A percentile compares a stretch with the other conserved stretches of the same genome.
These are phyloP conservation scores for Backusella australiensis DNA, from an alignment of 192 early-diverging fungal species.

Conservation along the genomic window DNA sequence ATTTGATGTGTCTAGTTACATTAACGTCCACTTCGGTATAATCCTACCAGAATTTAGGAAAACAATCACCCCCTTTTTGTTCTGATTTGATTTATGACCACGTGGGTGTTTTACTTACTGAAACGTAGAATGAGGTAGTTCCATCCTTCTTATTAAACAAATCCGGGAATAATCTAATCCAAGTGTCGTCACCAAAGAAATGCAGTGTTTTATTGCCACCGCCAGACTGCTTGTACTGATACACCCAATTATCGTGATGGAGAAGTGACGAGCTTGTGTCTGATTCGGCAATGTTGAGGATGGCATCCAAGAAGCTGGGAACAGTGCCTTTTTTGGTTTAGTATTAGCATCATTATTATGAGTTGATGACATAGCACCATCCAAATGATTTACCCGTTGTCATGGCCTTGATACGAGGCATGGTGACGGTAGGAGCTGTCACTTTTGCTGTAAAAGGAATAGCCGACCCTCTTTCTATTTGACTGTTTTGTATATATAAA, in stretches of 20 bases:
- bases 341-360: not conserved
- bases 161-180: slow-evolving; percentile 83
- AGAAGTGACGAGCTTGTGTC: slow-evolving; percentile 57
- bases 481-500: slow-evolving; percentile 32
- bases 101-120: slow-evolving; percentile 66
- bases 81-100: slow-evolving; percentile 19
- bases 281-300: slow-evolving; percentile 78
- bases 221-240: slow-evolving; percentile 50
- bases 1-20: slow-evolving; percentile 63
- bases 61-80: slow-evolving; percentile 35
- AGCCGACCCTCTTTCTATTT: slow-evolving; percentile 45
- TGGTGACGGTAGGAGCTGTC: slow-evolving; percentile 73
- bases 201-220: slow-evolving; percentile 53
- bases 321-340: slow-evolving; percentile 50
- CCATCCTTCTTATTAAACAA: slow-evolving; percentile 60
- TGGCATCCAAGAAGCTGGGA: slow-evolving; percentile 80
- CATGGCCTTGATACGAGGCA: slow-evolving; percentile 73
- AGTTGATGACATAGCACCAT: too few relatives aligned
- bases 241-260: slow-evolving; percentile 75
- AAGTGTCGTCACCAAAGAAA: slow-evolving; percentile 96
- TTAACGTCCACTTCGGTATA: slow-evolving; percentile 75
- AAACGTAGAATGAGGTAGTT: slow-evolving; percentile 65
- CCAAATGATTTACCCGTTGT: slow-evolving; percentile 56
- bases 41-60: slow-evolving; percentile 43
- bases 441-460: slow-evolving; percentile 53